phyloP scores from a whole-genome alignment of 2,329 filamentous ascomycete genomes.

The Zasmidium cellare region DNA sequence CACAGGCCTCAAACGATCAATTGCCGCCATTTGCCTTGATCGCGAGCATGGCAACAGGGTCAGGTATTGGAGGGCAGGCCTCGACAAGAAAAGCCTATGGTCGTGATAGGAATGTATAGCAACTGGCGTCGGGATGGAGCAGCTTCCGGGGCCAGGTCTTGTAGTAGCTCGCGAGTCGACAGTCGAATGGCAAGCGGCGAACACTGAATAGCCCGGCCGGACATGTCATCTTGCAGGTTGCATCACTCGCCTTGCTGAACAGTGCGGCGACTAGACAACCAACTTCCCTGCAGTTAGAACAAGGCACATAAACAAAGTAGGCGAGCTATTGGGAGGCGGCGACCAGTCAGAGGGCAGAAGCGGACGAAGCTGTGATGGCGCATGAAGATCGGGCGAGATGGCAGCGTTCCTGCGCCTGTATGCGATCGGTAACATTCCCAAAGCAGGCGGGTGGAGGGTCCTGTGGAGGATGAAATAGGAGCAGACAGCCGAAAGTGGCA shows the following conservation, averaged over 20 bases:
- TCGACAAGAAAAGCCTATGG: not conserved
- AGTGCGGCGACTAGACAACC: constrained; percentile 3
- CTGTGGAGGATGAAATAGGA: not conserved
- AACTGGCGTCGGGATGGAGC: not conserved
- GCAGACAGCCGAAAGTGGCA: not conserved
- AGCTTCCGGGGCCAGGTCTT: not conserved
- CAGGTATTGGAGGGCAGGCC: not conserved
- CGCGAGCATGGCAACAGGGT: not conserved
- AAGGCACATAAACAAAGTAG: constrained; percentile 14
- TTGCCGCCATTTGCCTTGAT: constrained; percentile 14
- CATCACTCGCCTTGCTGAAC: constrained; percentile 6
- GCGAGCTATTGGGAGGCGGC: constrained; percentile 4
- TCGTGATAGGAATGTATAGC: not conserved
- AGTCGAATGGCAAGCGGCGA: not conserved
- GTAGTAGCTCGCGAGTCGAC: not conserved
- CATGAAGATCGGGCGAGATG: constrained; percentile 12
- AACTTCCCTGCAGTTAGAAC: constrained; percentile 1
- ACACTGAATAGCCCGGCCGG: not conserved
- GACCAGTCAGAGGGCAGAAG: constrained; percentile 10
- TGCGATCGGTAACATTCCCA: not conserved
- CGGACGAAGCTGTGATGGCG: constrained; percentile 16
- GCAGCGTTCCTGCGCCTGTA: no score
- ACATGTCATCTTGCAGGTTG: constrained; percentile 4
- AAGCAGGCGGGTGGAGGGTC: not conserved
- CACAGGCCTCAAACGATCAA: constrained; percentile 6